Percentiles rank a stretch among this genome's conserved stretches.
phyloP scores from a whole-genome alignment of 2,329 filamentous ascomycete species.

The Trichoderma oligosporum region DNA sequence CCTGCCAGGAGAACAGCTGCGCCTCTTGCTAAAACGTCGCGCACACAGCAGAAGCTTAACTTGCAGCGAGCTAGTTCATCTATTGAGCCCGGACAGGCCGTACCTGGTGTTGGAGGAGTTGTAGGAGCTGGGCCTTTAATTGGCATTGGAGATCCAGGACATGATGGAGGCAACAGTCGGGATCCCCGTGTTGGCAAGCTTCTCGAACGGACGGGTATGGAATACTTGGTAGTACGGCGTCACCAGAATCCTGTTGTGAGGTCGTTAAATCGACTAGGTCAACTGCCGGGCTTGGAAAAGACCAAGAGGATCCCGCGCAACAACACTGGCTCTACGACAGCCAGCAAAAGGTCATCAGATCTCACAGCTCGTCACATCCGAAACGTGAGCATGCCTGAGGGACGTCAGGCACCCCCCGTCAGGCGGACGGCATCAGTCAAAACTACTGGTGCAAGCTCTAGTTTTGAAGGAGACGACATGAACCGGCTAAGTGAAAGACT shows the following conservation, averaged over 20 bases:
- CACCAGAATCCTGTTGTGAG: slow-evolving; percentile 68
- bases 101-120: slow-evolving; percentile 35
- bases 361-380: slow-evolving; percentile 35
- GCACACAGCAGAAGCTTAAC: slow-evolving; percentile 73
- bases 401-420: slow-evolving; percentile 31
- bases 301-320: slow-evolving; percentile 46
- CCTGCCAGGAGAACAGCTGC: slow-evolving; percentile 39
- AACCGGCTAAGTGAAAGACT: slow-evolving; percentile 39
- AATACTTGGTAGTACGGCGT: slow-evolving; percentile 69
- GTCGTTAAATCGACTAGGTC: slow-evolving; percentile 47
- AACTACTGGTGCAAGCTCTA: slow-evolving; percentile 41
- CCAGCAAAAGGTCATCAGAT: slow-evolving; percentile 36
- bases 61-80: slow-evolving; percentile 69
- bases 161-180: slow-evolving; percentile 47
- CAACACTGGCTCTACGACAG: slow-evolving; percentile 35
- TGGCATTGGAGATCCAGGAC: slow-evolving; percentile 52
- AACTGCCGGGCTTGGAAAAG: slow-evolving; percentile 51
- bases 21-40: slow-evolving; percentile 53
- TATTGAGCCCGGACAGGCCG: slow-evolving; percentile 59
- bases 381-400: slow-evolving; percentile 38
- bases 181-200: slow-evolving; percentile 63
- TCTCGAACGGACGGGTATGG: slow-evolving; percentile 66
- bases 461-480: slow-evolving; percentile 46
- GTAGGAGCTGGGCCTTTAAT: slow-evolving; percentile 46
- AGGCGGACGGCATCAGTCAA: slow-evolving; percentile 37